Conservation (phyloP, 192 early-diverging fungal species). For the Coemansia sp. region DNA sequence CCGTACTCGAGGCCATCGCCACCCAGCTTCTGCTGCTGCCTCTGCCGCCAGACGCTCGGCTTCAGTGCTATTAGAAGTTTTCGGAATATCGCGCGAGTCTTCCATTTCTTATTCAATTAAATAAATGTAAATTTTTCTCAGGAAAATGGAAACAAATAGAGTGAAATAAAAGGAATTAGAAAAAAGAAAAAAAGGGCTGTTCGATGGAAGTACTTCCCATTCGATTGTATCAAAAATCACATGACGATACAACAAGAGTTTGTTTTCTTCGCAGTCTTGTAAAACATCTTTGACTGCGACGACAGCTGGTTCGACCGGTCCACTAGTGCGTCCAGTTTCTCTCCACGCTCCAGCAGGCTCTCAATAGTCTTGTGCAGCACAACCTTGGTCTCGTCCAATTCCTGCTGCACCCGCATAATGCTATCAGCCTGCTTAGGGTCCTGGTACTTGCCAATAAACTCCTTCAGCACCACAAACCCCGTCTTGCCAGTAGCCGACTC, state of each 20-base stretch:
- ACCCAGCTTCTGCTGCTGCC: constrained; percentile 46
- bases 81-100: constrained; percentile 25
- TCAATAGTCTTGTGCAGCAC: constrained; percentile 97
- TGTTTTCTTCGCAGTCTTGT: constrained; percentile 93
- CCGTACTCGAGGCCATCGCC: constrained; percentile 49
- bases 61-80: constrained; percentile 8
- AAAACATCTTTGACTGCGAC: constrained; percentile 92
- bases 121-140: too few species aligned
- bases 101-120: not conserved
- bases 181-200: not conserved
- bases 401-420: constrained; percentile 91
- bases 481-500: constrained; percentile 46
- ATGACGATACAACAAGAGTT: constrained; percentile 56
- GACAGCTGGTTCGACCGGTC: constrained; percentile 82
- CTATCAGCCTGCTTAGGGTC: constrained; percentile 91
- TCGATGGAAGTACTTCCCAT: too few species aligned
- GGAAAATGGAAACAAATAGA: not conserved
- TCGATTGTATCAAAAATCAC: constrained; percentile 19
- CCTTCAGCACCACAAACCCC: constrained; percentile 71
- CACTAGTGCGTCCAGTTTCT: constrained; percentile 88
- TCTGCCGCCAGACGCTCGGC: constrained; percentile 45
- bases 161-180: constrained; percentile 2
- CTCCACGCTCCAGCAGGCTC: constrained; percentile 82
- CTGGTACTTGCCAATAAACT: constrained; percentile 81
- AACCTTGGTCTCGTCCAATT: constrained; percentile 96